Percentiles rank a stretch among this genome's conserved stretches.
These are phyloP conservation scores for Aphanomyces invadans DNA, from an alignment of 352 stramenopile genomes.

Conservation along the genomic window DNA sequence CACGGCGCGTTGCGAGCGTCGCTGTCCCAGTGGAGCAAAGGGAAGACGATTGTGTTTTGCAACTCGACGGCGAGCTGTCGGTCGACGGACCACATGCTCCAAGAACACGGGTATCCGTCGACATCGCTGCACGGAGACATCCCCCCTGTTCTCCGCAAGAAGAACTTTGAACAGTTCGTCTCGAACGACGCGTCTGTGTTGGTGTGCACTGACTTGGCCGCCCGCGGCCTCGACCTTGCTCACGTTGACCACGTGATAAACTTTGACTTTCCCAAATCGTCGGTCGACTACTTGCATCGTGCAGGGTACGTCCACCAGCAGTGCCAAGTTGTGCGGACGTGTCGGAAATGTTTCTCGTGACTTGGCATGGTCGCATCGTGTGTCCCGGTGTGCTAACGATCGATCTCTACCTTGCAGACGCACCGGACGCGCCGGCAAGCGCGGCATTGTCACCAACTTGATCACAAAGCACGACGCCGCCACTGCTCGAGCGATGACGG, in stretches of 20 bases:
- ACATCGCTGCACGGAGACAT: constrained; percentile 74
- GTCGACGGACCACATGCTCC: constrained; percentile 76
- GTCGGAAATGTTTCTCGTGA: too few species aligned
- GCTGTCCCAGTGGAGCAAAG: constrained; percentile 35
- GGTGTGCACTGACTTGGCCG: constrained; percentile 90
- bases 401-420: too few species aligned
- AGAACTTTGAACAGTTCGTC: constrained; percentile 53
- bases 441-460: constrained; percentile 60
- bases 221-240: constrained; percentile 87
- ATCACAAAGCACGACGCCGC: constrained; percentile 57
- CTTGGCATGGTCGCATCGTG: too few species aligned
- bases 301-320: too few species aligned
- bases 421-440: constrained; percentile 49
- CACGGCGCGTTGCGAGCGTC: constrained; percentile 58
- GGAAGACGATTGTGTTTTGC: constrained; percentile 73
- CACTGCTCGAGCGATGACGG: background rate
- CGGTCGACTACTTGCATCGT: constrained; percentile 92
- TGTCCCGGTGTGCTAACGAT: too few species aligned
- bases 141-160: constrained; percentile 42
- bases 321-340: too few species aligned
- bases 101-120: constrained; percentile 56
- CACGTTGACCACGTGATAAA: constrained; percentile 88
- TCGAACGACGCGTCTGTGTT: constrained; percentile 55
- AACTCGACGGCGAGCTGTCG: constrained; percentile 60
- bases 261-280: constrained; percentile 89